Evolutionary conservation across 805 yeast genomes (phyloP).

Genomic region (Starmerella asiatica): DNA sequence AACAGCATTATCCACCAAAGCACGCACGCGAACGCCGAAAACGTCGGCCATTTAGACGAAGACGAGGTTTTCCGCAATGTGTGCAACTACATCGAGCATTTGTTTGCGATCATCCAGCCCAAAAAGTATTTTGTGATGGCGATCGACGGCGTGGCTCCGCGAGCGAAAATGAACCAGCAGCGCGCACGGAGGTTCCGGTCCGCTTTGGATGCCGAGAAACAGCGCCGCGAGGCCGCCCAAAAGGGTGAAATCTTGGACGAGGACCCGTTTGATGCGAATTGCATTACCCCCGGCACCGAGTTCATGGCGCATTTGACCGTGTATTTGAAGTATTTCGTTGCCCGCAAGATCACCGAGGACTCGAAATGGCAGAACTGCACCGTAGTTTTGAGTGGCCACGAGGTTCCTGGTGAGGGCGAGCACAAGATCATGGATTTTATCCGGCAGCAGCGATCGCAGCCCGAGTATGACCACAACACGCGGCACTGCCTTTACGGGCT

Average conservation of each 20-base stretch:
- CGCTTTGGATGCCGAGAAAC: constrained; percentile 73
- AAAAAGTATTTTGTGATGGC: constrained; percentile 84
- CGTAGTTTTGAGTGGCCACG: constrained; percentile 84
- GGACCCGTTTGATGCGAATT: constrained; percentile 84
- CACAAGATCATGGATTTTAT: constrained; percentile 95
- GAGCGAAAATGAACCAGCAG: constrained; percentile 97
- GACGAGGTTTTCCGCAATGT: constrained; percentile 89
- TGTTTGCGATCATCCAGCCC: constrained; percentile 79
- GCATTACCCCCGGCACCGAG: constrained; percentile 97
- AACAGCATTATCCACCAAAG: constrained; percentile 87
- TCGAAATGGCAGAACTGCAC: constrained; percentile 87
- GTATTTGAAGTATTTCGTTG: constrained; percentile 79
- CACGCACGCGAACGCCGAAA: constrained; percentile 69
- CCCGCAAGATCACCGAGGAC: constrained; percentile 71
- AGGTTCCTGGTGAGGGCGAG: constrained; percentile 99
- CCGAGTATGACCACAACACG: constrained; percentile 81
- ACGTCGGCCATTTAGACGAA: constrained; percentile 57
- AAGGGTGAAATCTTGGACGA: constrained; percentile 69
- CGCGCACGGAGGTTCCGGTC: constrained; percentile 85
- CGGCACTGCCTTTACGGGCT: constrained; percentile 93
- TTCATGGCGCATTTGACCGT: constrained; percentile 83
- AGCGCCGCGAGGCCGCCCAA: constrained; percentile 26
- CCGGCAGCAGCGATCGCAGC: constrained; percentile 75
- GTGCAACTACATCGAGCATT: constrained; percentile 85
- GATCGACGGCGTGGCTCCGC: constrained; percentile 97